phyloP scores from a whole-genome alignment of 2,329 filamentous ascomycete species.

The Aureobasidium sp. region DNA sequence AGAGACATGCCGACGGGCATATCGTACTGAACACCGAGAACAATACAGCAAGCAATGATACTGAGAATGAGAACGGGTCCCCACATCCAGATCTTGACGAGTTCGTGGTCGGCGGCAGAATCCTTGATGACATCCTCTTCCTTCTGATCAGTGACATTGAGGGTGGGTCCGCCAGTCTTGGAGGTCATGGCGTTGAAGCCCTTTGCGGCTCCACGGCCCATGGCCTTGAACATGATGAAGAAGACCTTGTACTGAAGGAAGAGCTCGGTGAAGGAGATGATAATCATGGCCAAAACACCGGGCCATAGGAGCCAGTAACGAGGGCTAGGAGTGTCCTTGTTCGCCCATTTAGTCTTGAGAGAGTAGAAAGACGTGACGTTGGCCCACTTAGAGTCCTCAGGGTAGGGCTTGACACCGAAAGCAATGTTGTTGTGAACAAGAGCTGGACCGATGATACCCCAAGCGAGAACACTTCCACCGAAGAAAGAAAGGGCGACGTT shows the following conservation, averaged over 20 bases:
- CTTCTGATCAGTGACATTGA: conserved; percentile 16
- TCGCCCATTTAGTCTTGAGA: conserved; percentile 28
- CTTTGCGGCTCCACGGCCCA: conserved; percentile 39
- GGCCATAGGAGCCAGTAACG: conserved; percentile 48
- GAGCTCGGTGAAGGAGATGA: conserved; percentile 37
- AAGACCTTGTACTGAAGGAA: conserved; percentile 37
- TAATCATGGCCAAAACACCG: conserved; percentile 43
- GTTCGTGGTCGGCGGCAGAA: conserved; percentile 38
- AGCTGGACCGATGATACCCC: conserved; percentile 48
- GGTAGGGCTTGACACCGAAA: conserved; percentile 16
- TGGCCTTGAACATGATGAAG: conserved; percentile 40
- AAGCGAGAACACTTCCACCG: conserved; percentile 45
- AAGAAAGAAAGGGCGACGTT: conserved; percentile 53
- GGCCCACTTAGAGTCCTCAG: conserved; percentile 38
- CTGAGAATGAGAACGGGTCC: conserved; percentile 37
- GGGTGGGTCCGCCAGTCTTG: not conserved
- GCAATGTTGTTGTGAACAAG: conserved; percentile 44
- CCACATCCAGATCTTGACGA: conserved; percentile 49
- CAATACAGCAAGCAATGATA: conserved; percentile 44
- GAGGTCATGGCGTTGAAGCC: conserved; percentile 31
- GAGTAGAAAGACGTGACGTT: conserved; percentile 34
- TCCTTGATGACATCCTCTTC: conserved; percentile 42
- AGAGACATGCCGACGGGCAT: conserved; percentile 51
- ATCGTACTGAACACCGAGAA: conserved; percentile 47
- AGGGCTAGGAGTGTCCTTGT: conserved; percentile 38